A percentile compares a stretch with the other conserved stretches of the same genome.
phyloP scores from a whole-genome alignment of 306 rosid genomes.

The Dicorynia guianensis region DNA sequence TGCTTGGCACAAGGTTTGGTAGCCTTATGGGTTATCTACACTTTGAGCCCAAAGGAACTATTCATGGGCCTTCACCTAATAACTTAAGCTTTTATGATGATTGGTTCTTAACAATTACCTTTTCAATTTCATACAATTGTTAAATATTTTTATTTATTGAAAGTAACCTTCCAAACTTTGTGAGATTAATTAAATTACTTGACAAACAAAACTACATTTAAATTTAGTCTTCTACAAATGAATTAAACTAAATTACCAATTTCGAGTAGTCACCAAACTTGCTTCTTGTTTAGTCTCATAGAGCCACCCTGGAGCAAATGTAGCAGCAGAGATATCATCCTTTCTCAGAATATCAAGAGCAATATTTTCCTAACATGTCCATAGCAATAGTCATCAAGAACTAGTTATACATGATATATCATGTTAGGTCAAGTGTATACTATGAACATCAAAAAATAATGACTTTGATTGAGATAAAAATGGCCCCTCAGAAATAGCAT shows the following conservation, averaged over 20 bases:
- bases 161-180: slow-evolving; percentile 5
- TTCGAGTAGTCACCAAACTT: slow-evolving; percentile 81
- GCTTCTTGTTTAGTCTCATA: slow-evolving; percentile 82
- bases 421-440: slow-evolving; percentile 7
- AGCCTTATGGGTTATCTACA: too few species aligned
- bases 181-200: background rate
- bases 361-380: slow-evolving; percentile 63
- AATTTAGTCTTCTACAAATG: slow-evolving; percentile 10
- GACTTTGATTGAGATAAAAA: background rate
- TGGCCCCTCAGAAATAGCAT: background rate
- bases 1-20: too few species aligned
- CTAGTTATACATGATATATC: background rate
- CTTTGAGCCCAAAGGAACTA: too few species aligned
- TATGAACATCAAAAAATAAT: background rate
- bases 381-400: slow-evolving; percentile 32
- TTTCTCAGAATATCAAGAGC: slow-evolving; percentile 80
- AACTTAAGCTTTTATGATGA: too few species aligned
- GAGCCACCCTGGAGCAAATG: slow-evolving; percentile 97
- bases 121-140: background rate
- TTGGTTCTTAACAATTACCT: too few species aligned
- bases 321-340: slow-evolving; percentile 78
- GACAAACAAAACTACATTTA: slow-evolving; percentile 17
- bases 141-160: slow-evolving; percentile 12
- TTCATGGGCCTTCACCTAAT: too few species aligned
- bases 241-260: slow-evolving; percentile 56